phyloP scores from a whole-genome alignment of 1,139 yeast species.

The Nakaseomyces kungkrabaensis region DNA sequence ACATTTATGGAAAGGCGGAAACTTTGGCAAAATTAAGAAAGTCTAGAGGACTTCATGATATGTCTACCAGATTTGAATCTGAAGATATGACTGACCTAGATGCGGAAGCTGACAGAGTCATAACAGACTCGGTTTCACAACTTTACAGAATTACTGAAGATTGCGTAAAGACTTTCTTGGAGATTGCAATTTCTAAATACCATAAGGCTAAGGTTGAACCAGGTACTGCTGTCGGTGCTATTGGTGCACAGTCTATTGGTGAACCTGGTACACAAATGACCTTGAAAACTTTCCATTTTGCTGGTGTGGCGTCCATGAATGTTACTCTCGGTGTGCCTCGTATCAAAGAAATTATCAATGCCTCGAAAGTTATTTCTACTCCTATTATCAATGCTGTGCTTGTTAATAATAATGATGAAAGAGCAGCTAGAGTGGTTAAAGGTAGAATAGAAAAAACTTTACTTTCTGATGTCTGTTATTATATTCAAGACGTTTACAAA shows the following conservation, averaged over 20 bases:
- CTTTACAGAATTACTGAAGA: conserved; percentile 57
- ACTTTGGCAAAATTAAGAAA: conserved; percentile 49
- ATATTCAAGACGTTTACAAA: conserved; percentile 87
- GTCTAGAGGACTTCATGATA: conserved; percentile 39
- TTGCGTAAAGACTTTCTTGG: conserved; percentile 59
- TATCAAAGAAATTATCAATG: conserved; percentile 95
- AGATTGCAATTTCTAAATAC: conserved; percentile 72
- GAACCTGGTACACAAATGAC: conserved; percentile 99
- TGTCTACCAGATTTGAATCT: conserved; percentile 30
- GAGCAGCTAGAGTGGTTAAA: conserved; percentile 97
- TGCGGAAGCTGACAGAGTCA: conserved; percentile 40
- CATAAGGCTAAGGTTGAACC: conserved; percentile 92
- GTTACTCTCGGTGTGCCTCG: conserved; percentile 98
- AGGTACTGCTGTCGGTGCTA: conserved; percentile 98
- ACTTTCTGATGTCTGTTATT: conserved; percentile 75
- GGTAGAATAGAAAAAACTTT: conserved; percentile 93
- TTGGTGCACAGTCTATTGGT: conserved; percentile 98
- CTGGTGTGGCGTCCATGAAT: conserved; percentile 99
- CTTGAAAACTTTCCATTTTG: conserved; percentile 96
- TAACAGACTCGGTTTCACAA: conserved; percentile 53
- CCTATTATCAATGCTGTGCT: conserved; percentile 93
- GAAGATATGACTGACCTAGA: conserved; percentile 35
- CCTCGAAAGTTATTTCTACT: conserved; percentile 88
- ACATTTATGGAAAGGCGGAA: conserved; percentile 46
- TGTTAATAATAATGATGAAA: conserved; percentile 88